Evolutionary conservation across 139 green algal species (phyloP), one percentile per base, ranked within the genome.

Genomic region (Chlamydomonas sp.): DNA sequence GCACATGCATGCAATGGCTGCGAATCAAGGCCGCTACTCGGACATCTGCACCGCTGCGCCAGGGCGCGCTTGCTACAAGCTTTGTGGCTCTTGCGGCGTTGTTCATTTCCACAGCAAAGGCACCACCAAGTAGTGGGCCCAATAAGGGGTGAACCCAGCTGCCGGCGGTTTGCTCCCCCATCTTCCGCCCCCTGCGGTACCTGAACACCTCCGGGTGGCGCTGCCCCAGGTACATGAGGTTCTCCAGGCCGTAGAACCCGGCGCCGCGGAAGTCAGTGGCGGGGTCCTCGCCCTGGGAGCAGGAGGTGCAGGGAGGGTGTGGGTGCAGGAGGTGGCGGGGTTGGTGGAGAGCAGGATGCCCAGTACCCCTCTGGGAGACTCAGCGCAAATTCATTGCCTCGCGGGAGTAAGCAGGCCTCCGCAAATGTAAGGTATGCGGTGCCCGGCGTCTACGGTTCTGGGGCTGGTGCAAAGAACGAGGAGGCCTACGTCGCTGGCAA

Each of bases 251-350:
- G 15, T 97, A 86, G 5, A 96, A 72, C 0, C 97, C 97, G 6
- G 89, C 95, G 3, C 94, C 97, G 31, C 97, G 88, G 79, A 98
- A 97, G 80, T 97, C 95, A 12, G 94, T 97, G 17, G 67, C 89
- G 7, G 96, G 96, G 87, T 98, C 92, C 10, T 90, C 91, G 9
- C 94, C 92, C 89, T 96, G 91, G 61, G 66, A 18, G 69, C 63
- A 87, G 4, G 2, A 5, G 59, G 77, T 7, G 77, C 59, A 58
- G 77, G 14, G 10, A 60, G 60, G 75, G 75, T 3, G 72, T 6
- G 10, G 4, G n/a, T 15, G 74, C 4, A 57, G 6, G 3, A 73
- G 67, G 67, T 12, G 7, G 67, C 10, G 20, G 67, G 67, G 67
- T 49, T 49, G 67, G 67, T 15, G 20, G 67, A 73, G 8, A 20